Percentiles rank a stretch among this genome's conserved stretches.
These are phyloP conservation scores for Deuterostichococcus epilithicus DNA, from an alignment of 139 green algal genomes.

Conservation along the genomic window DNA sequence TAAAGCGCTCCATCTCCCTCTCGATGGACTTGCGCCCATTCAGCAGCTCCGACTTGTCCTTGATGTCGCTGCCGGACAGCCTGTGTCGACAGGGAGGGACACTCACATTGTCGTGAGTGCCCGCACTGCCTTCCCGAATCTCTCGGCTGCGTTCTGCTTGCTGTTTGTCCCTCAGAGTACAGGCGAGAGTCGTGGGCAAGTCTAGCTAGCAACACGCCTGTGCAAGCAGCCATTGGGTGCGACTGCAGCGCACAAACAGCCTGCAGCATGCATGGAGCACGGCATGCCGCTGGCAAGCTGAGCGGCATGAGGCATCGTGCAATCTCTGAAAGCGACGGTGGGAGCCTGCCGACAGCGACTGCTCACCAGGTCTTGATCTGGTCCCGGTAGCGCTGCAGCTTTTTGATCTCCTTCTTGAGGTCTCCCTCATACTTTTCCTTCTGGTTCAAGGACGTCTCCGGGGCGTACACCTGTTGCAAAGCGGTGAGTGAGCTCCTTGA, in stretches of 20 bases:
- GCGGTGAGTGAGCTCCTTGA: not conserved
- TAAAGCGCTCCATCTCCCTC: conserved; percentile 97
- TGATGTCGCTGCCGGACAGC: conserved; percentile 86
- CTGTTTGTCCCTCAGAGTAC: too few species aligned
- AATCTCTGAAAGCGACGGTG: not conserved
- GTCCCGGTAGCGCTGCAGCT: conserved; percentile 96
- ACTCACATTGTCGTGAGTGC: too few species aligned
- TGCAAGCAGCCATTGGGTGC: not conserved
- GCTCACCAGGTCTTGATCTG: conserved; percentile 96
- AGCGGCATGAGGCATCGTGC: not conserved
- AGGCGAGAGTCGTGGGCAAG: too few species aligned
- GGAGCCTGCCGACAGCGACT: not conserved
- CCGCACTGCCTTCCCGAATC: too few species aligned
- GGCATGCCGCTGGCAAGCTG: not conserved
- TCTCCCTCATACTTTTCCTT: conserved; percentile 97
- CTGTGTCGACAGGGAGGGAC: conserved; percentile 40
- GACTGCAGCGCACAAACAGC: not conserved
- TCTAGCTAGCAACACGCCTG: not conserved
- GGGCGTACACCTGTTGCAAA: conserved; percentile 77
- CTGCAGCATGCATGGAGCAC: not conserved
- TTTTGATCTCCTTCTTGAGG: conserved; percentile 99
- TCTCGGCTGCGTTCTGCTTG: too few species aligned
- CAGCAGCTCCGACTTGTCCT: conserved; percentile 88
- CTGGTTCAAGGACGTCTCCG: conserved; percentile 79
- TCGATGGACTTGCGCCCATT: conserved; percentile 90